Base-by-base conservation (phyloP, 1,284 basidiomycete genomes). In the Erythrobasidium hasegawianum region DNA sequence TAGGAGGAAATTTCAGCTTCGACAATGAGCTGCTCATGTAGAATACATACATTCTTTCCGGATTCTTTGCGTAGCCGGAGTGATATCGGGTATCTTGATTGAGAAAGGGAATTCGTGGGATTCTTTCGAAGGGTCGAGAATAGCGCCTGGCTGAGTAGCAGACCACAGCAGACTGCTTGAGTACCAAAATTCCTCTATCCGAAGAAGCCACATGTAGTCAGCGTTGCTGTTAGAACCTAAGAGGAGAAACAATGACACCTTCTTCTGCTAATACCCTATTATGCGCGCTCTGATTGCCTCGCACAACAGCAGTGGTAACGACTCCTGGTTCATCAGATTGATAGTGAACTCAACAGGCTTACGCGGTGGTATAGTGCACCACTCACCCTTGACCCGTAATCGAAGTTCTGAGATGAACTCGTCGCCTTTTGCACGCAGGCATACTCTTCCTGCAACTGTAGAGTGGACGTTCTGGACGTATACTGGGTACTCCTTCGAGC, bases 171-270 rank as follows among this genome's bases (percentile, higher is more conserved):
- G 55, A 45, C 41, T 52, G 14, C 62, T 55, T 4, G 54, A 55
- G 26, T 65, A 65, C 62, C 62, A 65, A 29, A 65, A 65, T 41
- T 65, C 62, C 55, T 57, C 62, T 65, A 18, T 18, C 18, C 14
- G 38, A 26, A 7, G 40, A 3, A 22, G 18, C 13, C 14, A 52
- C 40, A 11, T 11, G n/a, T 10, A 10, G 40, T 41, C n/a, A 41
- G n/a, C 40, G 40, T 10, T 10, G n/a, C n/a, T n/a, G 11, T 10
- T 10, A 10, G n/a, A 41, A 10, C n/a, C 40, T 41, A n/a, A 10
- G 40, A 41, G 40, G 40, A 10, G 40, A 41, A 10, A 41, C n/a
- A n/a, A 40, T 55, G n/a, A 49, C 54, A 58, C 62, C 56, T 43
- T 65, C 62, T 52, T 65, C 62, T 33, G 55, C 62, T 33, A 65